Conservation (phyloP, 2,329 filamentous ascomycete species). For the Alternaria sp. region DNA sequence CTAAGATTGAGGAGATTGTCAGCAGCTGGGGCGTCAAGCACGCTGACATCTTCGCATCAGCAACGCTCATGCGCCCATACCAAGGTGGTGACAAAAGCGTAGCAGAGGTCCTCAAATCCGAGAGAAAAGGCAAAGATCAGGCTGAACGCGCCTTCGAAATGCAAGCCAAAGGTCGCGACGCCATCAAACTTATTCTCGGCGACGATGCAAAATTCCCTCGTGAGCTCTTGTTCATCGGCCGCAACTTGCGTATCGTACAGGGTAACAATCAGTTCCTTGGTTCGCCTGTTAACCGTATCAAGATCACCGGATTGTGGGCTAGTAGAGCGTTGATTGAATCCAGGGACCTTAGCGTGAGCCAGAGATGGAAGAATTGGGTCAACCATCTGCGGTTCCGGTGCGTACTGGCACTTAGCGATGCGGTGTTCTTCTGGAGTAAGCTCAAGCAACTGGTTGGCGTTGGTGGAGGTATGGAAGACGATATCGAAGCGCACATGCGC, state of each 20-base stretch:
- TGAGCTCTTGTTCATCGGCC: constrained; percentile 90
- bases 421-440: constrained; percentile 84
- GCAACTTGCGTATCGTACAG: constrained; percentile 92
- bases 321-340: constrained; percentile 82
- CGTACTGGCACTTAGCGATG: constrained; percentile 78
- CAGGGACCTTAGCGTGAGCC: constrained; percentile 67
- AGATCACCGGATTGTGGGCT: constrained; percentile 93
- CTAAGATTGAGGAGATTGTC: constrained; percentile 76
- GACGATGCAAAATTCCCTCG: constrained; percentile 91
- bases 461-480: constrained; percentile 91
- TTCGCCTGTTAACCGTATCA: constrained; percentile 87
- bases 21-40: constrained; percentile 86
- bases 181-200: constrained; percentile 80
- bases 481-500: constrained; percentile 87
- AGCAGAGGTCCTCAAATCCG: constrained; percentile 65
- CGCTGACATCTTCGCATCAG: constrained; percentile 89
- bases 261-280: constrained; percentile 92
- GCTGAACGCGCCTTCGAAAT: constrained; percentile 76
- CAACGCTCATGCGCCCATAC: constrained; percentile 90
- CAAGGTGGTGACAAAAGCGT: constrained; percentile 80
- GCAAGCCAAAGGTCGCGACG: constrained; percentile 75
- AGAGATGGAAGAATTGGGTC: constrained; percentile 75
- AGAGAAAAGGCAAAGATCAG: constrained; percentile 63
- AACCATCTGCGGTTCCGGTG: constrained; percentile 83
- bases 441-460: constrained; percentile 78